Evolutionary conservation across 1,139 yeast species (phyloP).

Genomic region (Blastobotrys indianensis): DNA sequence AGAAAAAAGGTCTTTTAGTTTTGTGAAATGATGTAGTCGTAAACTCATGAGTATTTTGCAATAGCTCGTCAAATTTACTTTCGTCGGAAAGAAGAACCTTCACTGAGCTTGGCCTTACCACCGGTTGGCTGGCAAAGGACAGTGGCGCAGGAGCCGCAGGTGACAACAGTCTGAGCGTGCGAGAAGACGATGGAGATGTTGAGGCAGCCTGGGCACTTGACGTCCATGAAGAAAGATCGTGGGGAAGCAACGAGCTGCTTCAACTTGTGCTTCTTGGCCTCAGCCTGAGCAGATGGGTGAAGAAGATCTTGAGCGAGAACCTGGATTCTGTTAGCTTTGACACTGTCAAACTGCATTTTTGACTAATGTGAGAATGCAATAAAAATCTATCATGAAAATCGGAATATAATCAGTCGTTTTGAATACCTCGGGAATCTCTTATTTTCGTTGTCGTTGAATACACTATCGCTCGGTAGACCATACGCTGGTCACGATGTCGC

Average conservation of each 20-base stretch:
- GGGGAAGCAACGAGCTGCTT: slow-evolving; percentile 96
- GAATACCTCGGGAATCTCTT: background rate
- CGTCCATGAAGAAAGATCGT: slow-evolving; percentile 99
- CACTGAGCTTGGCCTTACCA: slow-evolving; percentile 99
- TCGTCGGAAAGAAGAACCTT: slow-evolving; percentile 99
- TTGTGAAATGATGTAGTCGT: slow-evolving; percentile 1
- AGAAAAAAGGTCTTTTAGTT: background rate
- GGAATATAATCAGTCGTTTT: background rate
- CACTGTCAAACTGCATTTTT: background rate
- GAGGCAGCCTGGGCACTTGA: slow-evolving; percentile 98
- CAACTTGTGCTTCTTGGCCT: slow-evolving; percentile 94
- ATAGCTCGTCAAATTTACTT: slow-evolving; percentile 55
- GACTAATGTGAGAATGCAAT: background rate
- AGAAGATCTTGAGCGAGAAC: slow-evolving; percentile 97
- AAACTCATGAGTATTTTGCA: slow-evolving; percentile 3
- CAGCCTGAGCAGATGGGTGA: slow-evolving; percentile 96
- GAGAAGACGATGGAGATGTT: slow-evolving; percentile 99
- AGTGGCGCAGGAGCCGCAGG: slow-evolving; percentile 98
- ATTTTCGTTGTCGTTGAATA: background rate
- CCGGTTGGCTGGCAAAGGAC: slow-evolving; percentile 99
- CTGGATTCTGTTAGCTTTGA: slow-evolving; percentile 30
- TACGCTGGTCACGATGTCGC: background rate
- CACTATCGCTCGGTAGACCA: background rate
- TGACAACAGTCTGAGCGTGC: slow-evolving; percentile 99
- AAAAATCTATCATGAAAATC: background rate